These are phyloP conservation scores for Endoconidiophora laricicola DNA, from an alignment of 2,329 filamentous ascomycete species.

Conservation along the genomic window DNA sequence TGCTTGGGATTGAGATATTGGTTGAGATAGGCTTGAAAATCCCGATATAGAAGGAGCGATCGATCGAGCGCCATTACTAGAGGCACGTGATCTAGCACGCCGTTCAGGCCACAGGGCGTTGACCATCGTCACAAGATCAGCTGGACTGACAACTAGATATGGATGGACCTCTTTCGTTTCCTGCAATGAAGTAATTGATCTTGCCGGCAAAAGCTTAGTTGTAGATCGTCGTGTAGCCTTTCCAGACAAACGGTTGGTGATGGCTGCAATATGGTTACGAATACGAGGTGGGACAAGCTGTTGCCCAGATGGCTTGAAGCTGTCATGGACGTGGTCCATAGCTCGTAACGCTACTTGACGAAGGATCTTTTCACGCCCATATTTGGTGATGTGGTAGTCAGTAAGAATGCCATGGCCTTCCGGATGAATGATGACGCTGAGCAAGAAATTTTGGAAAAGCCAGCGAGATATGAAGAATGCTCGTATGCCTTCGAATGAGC, in stretches of 20 bases:
- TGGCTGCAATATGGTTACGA: constrained; percentile 53
- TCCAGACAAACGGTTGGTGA: constrained; percentile 46
- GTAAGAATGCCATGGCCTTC: constrained; percentile 68
- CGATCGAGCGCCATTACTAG: constrained; percentile 40
- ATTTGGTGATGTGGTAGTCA: constrained; percentile 83
- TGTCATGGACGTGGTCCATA: constrained; percentile 63
- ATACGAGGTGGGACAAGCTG: constrained; percentile 44
- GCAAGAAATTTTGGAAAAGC: constrained; percentile 77
- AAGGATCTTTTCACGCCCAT: constrained; percentile 67
- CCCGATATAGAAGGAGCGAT: constrained; percentile 52
- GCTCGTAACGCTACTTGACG: constrained; percentile 67
- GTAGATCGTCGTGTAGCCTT: constrained; percentile 31
- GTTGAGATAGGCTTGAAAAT: constrained; percentile 51
- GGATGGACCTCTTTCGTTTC: constrained; percentile 67
- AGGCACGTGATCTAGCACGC: constrained; percentile 45
- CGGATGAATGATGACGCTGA: constrained; percentile 71
- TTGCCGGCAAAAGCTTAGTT: constrained; percentile 49
- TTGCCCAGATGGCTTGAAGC: constrained; percentile 36
- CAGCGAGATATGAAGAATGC: constrained; percentile 80
- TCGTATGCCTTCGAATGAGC: constrained; percentile 56
- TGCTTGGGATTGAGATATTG: constrained; percentile 43
- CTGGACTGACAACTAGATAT: constrained; percentile 62
- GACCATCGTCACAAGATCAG: constrained; percentile 64
- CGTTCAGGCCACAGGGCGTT: constrained; percentile 70
- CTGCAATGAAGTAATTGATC: constrained; percentile 53